These are phyloP conservation scores for Penicillium sp. DNA, from an alignment of 2,329 filamentous ascomycete genomes.

Conservation along the genomic window DNA sequence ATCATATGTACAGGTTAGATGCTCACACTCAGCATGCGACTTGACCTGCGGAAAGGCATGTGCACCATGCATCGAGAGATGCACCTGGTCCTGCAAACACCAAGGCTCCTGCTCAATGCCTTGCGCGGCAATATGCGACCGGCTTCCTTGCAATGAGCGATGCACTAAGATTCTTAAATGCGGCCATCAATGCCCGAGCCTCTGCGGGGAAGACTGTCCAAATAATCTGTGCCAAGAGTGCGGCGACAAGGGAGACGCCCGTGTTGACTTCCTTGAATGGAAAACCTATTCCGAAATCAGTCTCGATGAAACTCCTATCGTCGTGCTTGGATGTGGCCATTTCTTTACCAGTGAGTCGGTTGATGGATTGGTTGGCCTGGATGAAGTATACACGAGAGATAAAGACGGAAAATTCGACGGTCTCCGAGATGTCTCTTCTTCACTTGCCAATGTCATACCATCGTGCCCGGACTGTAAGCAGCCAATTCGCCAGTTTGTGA, in stretches of 20 bases:
- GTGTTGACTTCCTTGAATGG: slow-evolving; percentile 8
- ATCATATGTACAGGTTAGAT: slow-evolving; percentile 5
- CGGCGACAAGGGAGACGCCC: slow-evolving; percentile 8
- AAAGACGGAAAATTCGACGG: slow-evolving; percentile 8
- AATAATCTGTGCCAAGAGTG: slow-evolving; percentile 7
- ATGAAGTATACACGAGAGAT: slow-evolving; percentile 11
- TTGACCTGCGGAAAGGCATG: slow-evolving; percentile 6
- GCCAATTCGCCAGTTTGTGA: slow-evolving; percentile 15
- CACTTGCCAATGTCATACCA: slow-evolving; percentile 4
- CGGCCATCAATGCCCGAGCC: slow-evolving; percentile 8
- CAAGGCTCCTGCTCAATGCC: slow-evolving; percentile 14
- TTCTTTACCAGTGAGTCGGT: slow-evolving; percentile 13
- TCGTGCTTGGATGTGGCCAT: slow-evolving; percentile 12
- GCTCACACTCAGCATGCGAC: slow-evolving; percentile 6
- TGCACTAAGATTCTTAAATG: slow-evolving; percentile 3
- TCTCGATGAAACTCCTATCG: slow-evolving; percentile 8
- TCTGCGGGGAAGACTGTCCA: slow-evolving; percentile 12
- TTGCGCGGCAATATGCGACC: slow-evolving; percentile 8
- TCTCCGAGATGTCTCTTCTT: slow-evolving; percentile 9
- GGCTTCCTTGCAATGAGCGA: slow-evolving; percentile 11
- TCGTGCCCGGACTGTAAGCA: slow-evolving; percentile 11
- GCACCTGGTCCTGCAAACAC: slow-evolving; percentile 1
- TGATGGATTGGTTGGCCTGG: slow-evolving; percentile 10
- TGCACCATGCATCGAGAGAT: slow-evolving; percentile 11
- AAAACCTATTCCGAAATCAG: slow-evolving; percentile 11